Base-by-base conservation (phyloP, 306 rosid species). In the Quercus gilva region DNA sequence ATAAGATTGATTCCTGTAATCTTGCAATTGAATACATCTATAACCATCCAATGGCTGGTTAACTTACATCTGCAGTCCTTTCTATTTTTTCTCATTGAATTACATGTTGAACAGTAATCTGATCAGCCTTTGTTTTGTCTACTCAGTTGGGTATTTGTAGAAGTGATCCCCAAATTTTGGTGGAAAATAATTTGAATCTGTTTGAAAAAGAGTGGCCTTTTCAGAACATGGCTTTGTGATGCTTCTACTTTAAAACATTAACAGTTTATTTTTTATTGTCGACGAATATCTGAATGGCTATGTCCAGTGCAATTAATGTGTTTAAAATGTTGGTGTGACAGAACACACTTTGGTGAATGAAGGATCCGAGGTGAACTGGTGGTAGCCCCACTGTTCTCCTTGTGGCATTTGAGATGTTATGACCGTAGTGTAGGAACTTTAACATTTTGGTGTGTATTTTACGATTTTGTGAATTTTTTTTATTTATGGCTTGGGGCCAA, bases 11-110 rank as follows among this genome's bases (percentile, higher is more conserved):
- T 78, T 92, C 99, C 7, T 74, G 84, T 49, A 58, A 85, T 74
- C 95, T 92, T 77, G 97, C 99, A 64, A 91, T 95, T 60, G 97
- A 91, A 88, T 95, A 92, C 79, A 88, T 95, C 89, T 81, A 85
- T 74, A 91, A 91, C 89, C 99, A 92, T 82, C 99, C 97, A 51
- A 87, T 92, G 99, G 89, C 98, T 55, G 25, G 95, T 83, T 94
- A 87, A 85, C 37, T 64, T 4, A 31, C 17, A 17, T 31, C 56
- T 28, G 76, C 26, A 33, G 13, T 35, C 25, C 1, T 6, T 29
- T 55, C 51, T 69, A 45, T 4, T 26, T 79, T 75, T 71, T 70
- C 35, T 20, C 43, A 71, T 85, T 78, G 81, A 21, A 15, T 49
- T 76, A 28, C 76, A 4, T 82, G 79, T 78, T 64, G 72, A 77